A percentile compares a stretch with the other conserved stretches of the same genome.
These are phyloP conservation scores for Solanum pinnatisectum DNA, from an alignment of 257 asterid genomes.

Conservation along the genomic window DNA sequence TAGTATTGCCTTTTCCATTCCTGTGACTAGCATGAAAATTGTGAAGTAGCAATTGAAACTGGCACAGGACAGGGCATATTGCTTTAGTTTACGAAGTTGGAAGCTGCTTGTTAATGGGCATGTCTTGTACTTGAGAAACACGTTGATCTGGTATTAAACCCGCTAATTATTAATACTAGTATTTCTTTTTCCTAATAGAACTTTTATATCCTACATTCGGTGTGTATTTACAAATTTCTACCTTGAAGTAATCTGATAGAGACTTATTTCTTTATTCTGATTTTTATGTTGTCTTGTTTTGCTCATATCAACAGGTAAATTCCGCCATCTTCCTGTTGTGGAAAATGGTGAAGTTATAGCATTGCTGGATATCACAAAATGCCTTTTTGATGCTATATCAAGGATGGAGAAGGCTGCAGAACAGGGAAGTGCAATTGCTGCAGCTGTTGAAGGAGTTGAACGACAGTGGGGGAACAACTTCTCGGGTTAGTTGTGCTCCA, in stretches of 20 bases:
- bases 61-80: background rate
- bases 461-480: conserved; percentile 82
- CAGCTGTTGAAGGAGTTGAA: conserved; percentile 97
- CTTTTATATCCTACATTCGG: background rate
- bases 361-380: conserved; percentile 79
- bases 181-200: background rate
- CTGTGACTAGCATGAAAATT: background rate
- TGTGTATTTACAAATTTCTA: background rate
- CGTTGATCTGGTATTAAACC: background rate
- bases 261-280: background rate
- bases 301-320: conserved; percentile 51
- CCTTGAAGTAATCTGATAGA: background rate
- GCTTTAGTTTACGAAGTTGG: background rate
- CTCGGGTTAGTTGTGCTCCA: conserved; percentile 45
- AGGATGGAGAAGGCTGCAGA: conserved; percentile 99
- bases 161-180: background rate
- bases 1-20: background rate
- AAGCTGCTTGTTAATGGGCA: background rate
- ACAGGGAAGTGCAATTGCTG: conserved; percentile 96
- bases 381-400: conserved; percentile 94
- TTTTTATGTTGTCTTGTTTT: background rate
- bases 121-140: background rate
- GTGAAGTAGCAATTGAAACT: background rate
- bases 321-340: conserved; percentile 96
- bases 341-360: conserved; percentile 99